A percentile compares a stretch with the other conserved stretches of the same genome.
These are phyloP conservation scores for Gamsiella multidivaricata DNA, from an alignment of 192 early-diverging fungal genomes.

Conservation along the genomic window DNA sequence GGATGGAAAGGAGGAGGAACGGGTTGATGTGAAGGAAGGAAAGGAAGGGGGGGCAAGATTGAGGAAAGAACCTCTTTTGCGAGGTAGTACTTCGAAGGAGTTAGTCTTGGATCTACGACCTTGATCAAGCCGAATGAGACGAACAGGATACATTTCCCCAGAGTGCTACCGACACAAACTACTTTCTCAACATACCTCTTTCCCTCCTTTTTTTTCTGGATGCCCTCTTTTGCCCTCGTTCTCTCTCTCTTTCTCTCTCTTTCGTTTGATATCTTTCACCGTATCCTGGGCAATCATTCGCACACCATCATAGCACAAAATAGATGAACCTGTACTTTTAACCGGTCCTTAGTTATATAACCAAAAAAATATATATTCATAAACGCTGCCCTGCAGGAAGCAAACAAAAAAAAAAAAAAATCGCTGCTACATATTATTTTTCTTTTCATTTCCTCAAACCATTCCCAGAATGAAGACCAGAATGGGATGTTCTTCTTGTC, in stretches of 20 bases:
- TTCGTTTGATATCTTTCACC: not conserved
- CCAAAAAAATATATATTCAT: constrained; percentile 9
- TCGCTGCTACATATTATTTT: no score
- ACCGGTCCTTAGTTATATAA: constrained; percentile 23
- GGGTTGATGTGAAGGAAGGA: not conserved
- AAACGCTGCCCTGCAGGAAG: constrained; percentile 15
- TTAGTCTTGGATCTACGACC: constrained; percentile 3
- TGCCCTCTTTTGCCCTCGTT: not conserved
- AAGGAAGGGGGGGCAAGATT: not conserved
- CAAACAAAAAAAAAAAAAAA: constrained; percentile 19
- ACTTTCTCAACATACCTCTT: not conserved
- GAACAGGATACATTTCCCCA: not conserved
- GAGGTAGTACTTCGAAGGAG: not conserved
- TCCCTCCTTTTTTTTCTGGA: not conserved
- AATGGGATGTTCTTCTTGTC: no score
- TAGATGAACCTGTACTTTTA: constrained; percentile 25
- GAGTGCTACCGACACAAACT: not conserved
- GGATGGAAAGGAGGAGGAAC: no score
- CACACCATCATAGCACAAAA: not conserved
- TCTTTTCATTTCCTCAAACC: no score
- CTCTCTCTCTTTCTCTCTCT: not conserved
- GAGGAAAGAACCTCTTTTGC: not conserved
- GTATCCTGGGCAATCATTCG: not conserved
- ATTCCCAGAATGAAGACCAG: no score
- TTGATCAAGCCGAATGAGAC: constrained; percentile 18